Conservation (phyloP, 2,329 filamentous ascomycete genomes). For the Pseudonectria buxi region DNA sequence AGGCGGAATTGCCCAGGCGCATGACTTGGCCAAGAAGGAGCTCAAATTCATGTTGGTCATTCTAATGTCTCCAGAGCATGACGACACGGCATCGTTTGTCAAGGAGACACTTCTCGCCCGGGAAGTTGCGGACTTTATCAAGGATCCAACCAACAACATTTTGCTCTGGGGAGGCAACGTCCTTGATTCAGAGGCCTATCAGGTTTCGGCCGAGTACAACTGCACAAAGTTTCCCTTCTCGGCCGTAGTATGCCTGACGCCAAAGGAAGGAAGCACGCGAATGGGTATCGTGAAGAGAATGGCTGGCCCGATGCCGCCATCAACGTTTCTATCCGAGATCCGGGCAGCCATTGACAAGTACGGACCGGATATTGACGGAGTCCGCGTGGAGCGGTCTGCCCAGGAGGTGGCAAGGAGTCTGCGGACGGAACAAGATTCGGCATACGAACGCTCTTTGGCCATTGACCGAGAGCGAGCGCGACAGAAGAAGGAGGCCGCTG, state of each 20-base stretch:
- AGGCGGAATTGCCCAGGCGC: constrained; percentile 82
- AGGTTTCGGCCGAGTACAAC: constrained; percentile 78
- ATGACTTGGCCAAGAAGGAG: constrained; percentile 84
- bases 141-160: constrained; percentile 68
- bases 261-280: constrained; percentile 71
- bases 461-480: constrained; percentile 79
- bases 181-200: constrained; percentile 87
- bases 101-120: constrained; percentile 72
- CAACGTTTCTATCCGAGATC: constrained; percentile 70
- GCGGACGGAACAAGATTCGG: constrained; percentile 82
- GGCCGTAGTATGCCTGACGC: constrained; percentile 79
- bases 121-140: constrained; percentile 68
- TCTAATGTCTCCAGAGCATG: constrained; percentile 86
- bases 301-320: constrained; percentile 61
- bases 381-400: constrained; percentile 69
- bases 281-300: constrained; percentile 87
- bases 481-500: constrained; percentile 68
- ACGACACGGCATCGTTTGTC: constrained; percentile 79
- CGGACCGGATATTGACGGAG: constrained; percentile 64
- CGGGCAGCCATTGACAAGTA: constrained; percentile 68
- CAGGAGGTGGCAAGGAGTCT: constrained; percentile 76
- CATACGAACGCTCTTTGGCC: constrained; percentile 87
- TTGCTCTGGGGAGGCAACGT: constrained; percentile 91
- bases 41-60: constrained; percentile 88
- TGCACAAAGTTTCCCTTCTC: constrained; percentile 92